phyloP scores from a whole-genome alignment of 2,329 filamentous ascomycete genomes.

The Paecilomyces dactylethromorphus region DNA sequence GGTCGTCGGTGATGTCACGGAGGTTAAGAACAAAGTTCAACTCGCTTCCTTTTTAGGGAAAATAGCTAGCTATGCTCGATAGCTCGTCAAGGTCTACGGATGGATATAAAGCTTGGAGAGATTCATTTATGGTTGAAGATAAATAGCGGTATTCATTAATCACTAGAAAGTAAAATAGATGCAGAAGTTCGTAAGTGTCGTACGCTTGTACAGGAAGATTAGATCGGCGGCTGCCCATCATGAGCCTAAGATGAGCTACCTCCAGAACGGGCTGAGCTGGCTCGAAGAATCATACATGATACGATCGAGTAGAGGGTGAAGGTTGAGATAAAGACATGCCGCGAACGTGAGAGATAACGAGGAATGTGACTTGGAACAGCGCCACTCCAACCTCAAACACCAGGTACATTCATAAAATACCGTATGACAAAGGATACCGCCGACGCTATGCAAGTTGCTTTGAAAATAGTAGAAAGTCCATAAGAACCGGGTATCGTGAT shows the following conservation, averaged over 20 bases:
- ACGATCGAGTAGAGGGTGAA: not conserved
- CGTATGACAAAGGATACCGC: conserved; percentile 27
- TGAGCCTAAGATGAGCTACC: not conserved
- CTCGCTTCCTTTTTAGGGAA: too few species aligned
- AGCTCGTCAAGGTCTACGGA: not conserved
- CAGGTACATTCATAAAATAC: conserved; percentile 24
- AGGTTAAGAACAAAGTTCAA: too few species aligned
- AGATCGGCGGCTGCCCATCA: not conserved
- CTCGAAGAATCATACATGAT: not conserved
- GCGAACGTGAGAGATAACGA: not conserved
- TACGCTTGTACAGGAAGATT: not conserved
- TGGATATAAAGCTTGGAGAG: not conserved
- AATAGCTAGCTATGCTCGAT: not conserved
- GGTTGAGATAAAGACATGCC: not conserved
- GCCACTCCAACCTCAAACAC: conserved; percentile 23
- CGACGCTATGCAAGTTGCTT: conserved; percentile 34
- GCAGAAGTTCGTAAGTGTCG: not conserved
- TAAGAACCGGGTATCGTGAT: conserved; percentile 33
- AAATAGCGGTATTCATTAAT: not conserved
- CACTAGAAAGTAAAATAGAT: not conserved
- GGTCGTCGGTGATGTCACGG: too few species aligned
- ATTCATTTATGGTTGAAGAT: not conserved
- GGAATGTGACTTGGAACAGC: not conserved
- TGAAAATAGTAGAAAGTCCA: conserved; percentile 17
- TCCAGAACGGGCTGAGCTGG: not conserved